Conservation (phyloP, 139 green algal species). For the Chloropicon primus region DNA sequence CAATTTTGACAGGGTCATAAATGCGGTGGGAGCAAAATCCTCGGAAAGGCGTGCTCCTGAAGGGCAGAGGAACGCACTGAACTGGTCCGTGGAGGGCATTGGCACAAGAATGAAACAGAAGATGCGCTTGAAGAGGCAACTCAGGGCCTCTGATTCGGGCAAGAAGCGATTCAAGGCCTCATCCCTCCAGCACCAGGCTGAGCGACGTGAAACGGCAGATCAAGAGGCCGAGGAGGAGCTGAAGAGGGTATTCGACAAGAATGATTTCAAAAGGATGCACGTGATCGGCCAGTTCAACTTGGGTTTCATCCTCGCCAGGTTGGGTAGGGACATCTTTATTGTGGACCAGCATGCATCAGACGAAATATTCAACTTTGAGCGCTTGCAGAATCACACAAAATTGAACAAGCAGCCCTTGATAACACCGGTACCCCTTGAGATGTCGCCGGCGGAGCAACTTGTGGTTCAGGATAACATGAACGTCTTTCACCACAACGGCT, state of each 20-base stretch:
- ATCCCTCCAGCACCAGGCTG: not conserved
- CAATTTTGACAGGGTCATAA: not conserved
- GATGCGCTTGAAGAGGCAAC: not conserved
- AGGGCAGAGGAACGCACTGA: not conserved
- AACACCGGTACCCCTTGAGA: constrained; percentile 27
- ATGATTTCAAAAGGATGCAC: constrained; percentile 54
- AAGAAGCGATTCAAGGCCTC: not conserved
- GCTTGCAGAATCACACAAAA: constrained; percentile 28
- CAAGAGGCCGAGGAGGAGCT: constrained; percentile 54
- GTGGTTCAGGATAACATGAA: constrained; percentile 42
- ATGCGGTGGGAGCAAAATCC: no score
- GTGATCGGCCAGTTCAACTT: constrained; percentile 93
- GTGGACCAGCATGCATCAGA: constrained; percentile 83
- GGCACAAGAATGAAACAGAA: not conserved
- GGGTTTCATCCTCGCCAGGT: constrained; percentile 82
- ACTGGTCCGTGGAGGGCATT: not conserved
- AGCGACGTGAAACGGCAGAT: not conserved
- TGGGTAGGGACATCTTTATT: constrained; percentile 84
- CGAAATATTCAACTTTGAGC: constrained; percentile 94
- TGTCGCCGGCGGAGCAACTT: constrained; percentile 37
- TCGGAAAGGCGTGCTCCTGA: no score
- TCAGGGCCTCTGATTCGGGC: no score
- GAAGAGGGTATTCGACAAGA: constrained; percentile 73
- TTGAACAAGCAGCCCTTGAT: constrained; percentile 78
- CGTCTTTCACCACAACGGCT: constrained; percentile 71